These are phyloP conservation scores for Salvia splendens DNA, from an alignment of 257 asterid species.

Conservation along the genomic window DNA sequence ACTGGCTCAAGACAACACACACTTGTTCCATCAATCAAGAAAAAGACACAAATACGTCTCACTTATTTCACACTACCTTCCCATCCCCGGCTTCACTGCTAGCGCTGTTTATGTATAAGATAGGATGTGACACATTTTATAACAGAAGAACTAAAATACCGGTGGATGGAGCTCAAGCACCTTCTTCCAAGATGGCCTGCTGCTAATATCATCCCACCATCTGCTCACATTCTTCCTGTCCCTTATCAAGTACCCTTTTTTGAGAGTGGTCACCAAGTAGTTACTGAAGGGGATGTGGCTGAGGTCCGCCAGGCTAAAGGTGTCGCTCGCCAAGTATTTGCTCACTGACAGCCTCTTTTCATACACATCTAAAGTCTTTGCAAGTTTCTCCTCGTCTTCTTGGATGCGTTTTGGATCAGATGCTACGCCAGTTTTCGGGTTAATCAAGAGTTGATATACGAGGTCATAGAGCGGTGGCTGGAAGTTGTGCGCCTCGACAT, in stretches of 20 bases:
- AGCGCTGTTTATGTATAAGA: too few relatives aligned
- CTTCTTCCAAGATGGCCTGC: slow-evolving; percentile 50
- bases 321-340: slow-evolving; percentile 54
- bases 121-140: neutral
- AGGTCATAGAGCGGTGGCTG: slow-evolving; percentile 45
- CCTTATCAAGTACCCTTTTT: slow-evolving; percentile 43
- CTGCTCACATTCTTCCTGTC: slow-evolving; percentile 48
- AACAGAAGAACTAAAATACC: neutral
- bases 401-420: slow-evolving; percentile 30
- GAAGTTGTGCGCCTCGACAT: slow-evolving; percentile 49
- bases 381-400: slow-evolving; percentile 46
- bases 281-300: slow-evolving; percentile 47
- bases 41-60: too few relatives aligned
- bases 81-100: too few relatives aligned
- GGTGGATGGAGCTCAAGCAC: slow-evolving; percentile 38
- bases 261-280: slow-evolving; percentile 32
- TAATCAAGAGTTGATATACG: slow-evolving; percentile 35
- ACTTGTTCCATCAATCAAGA: too few relatives aligned
- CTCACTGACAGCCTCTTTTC: slow-evolving; percentile 45
- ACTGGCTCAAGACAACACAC: too few relatives aligned
- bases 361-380: slow-evolving; percentile 43
- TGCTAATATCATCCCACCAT: slow-evolving; percentile 58
- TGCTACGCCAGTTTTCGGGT: slow-evolving; percentile 33
- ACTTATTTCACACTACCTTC: too few relatives aligned
- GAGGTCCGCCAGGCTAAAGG: slow-evolving; percentile 55